Percentiles rank a stretch among this genome's conserved stretches.
Evolutionary conservation across 257 asterid genomes (phyloP).

Genomic region (Ballota nigra): DNA sequence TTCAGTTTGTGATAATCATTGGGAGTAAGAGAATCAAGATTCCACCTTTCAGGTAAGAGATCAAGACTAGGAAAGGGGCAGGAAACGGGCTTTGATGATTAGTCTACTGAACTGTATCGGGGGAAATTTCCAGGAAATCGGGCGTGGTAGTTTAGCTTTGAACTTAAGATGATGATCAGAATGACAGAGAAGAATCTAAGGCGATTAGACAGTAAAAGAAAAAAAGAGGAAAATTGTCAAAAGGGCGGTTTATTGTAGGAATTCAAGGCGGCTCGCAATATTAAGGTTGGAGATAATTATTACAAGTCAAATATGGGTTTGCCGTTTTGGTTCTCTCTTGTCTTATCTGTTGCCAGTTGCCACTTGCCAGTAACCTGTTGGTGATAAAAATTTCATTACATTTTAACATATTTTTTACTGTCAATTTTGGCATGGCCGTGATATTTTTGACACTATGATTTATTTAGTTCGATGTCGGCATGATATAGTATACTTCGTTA

Average conservation of each 20-base stretch:
- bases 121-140: constrained; percentile 27
- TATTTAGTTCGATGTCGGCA: background rate
- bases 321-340: background rate
- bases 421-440: background rate
- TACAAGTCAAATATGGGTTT: constrained; percentile 10
- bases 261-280: constrained; percentile 19
- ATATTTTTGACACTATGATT: background rate
- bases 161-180: background rate
- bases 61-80: constrained; percentile 5
- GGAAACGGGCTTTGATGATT: background rate
- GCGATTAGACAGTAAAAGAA: background rate
- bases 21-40: constrained; percentile 8
- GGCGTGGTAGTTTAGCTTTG: background rate
- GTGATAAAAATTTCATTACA: background rate
- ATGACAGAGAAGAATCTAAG: background rate
- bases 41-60: background rate
- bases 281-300: background rate
- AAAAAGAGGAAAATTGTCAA: background rate
- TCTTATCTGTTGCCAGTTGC: background rate
- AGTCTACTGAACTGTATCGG: background rate
- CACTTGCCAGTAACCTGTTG: background rate
- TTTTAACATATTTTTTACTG: background rate
- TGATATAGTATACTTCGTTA: too few relatives aligned
- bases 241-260: background rate
- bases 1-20: constrained; percentile 16